phyloP scores from a whole-genome alignment of 192 early-diverging fungal species.

The Nowakowskiella sp. region DNA sequence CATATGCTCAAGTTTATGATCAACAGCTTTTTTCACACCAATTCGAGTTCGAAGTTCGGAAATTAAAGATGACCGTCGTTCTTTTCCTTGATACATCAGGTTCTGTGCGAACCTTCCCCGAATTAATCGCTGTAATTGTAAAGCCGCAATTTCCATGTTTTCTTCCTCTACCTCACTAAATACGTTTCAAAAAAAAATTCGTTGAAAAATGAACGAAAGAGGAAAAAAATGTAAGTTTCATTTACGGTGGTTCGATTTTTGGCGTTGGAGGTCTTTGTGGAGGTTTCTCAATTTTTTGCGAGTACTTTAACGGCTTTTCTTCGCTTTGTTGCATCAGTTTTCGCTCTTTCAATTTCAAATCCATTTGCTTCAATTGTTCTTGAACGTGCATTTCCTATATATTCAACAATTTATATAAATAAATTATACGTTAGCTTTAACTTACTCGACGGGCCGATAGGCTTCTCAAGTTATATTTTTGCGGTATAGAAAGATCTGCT shows the following conservation, averaged over 20 bases:
- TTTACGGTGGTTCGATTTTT: slow-evolving; percentile 28
- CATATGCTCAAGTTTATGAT: too few relatives aligned
- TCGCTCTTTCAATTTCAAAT: slow-evolving; percentile 36
- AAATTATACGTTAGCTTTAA: background rate
- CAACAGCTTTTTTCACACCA: slow-evolving; percentile 23
- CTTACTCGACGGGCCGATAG: slow-evolving; percentile 30
- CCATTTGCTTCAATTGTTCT: slow-evolving; percentile 45
- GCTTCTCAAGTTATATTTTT: slow-evolving; percentile 17
- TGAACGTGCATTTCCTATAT: slow-evolving; percentile 39
- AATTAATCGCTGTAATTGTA: slow-evolving; percentile 46
- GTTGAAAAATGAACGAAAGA: slow-evolving; percentile 12
- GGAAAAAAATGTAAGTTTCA: background rate
- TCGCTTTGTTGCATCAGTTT: slow-evolving; percentile 10
- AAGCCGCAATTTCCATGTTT: slow-evolving; percentile 38
- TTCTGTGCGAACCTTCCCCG: slow-evolving; percentile 50
- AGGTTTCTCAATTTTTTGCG: slow-evolving; percentile 42
- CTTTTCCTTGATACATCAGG: slow-evolving; percentile 49
- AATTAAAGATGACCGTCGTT: slow-evolving; percentile 44
- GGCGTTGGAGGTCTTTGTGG: slow-evolving; percentile 44
- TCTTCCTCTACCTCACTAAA: slow-evolving; percentile 34
- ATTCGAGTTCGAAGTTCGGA: slow-evolving; percentile 45
- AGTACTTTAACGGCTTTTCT: slow-evolving; percentile 35
- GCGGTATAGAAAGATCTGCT: slow-evolving; percentile 19
- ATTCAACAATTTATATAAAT: background rate
- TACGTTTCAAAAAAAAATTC: too few relatives aligned